Evolutionary conservation across 257 asterid species (phyloP), one percentile per base, ranked within the genome.

Genomic region (Capsicum baccatum): DNA sequence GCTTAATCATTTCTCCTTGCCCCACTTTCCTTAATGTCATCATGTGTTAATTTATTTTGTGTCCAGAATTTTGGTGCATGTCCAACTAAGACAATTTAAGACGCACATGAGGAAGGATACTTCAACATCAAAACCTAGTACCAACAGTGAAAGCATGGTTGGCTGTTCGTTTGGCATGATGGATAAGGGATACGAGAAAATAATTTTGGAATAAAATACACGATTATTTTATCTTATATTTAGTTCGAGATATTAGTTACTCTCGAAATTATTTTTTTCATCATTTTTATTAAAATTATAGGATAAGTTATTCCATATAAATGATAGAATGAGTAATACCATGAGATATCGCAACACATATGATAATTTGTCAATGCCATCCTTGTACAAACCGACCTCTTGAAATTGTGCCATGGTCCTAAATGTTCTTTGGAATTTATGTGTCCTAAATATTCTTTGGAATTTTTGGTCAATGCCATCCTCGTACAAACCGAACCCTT

Each of bases 1-100:
- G 39, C 80, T n/a, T 39, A 44, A 16, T 44, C 16, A 70, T 73
- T 21, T 21, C 19, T 66, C 16, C 21, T 21, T 50, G 50, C 81
- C 81, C 81, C 62, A 21, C 81, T 48, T 74, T 44, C 59, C 37
- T 50, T 3, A 39, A 50, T 74, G 44, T n/a, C 39, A 12, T 48
- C 3, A 16, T 39, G 4, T 44, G 58, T 50, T 44, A 48, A 74
- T 74, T 74, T 50, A 74, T 73, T 48, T 74, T 74, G 81, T 12
- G 50, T 62, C 50, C 47, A 50, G 52, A 62, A 74, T n/a, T 50
- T 69, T 50, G 80, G 59, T 74, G 62, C 39, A 26, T 50, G 21
- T 74, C 80, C 80, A 74, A 74, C 44, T 50, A 74, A 12, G 80
- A 21, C 81, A 13, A 50, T 74, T 74, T 74, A 74, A 50, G 19